phyloP scores from a whole-genome alignment of 2,329 filamentous ascomycete genomes.

The Aspergillus ibericus region DNA sequence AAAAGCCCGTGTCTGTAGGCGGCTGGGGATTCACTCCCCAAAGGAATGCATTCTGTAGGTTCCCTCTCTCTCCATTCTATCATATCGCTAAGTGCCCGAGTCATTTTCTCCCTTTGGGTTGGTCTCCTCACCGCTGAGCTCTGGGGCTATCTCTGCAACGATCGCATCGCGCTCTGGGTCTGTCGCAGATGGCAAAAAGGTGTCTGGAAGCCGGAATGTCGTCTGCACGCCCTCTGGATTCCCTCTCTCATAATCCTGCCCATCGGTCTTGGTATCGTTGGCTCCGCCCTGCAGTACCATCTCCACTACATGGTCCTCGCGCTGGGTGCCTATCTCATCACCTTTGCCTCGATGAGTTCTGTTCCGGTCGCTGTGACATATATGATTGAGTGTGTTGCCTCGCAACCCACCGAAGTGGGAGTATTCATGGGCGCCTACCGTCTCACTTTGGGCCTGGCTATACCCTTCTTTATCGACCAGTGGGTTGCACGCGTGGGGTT shows the following conservation, averaged over 20 bases:
- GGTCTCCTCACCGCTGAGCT: background rate
- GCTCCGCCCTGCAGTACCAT: background rate
- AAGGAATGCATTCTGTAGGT: background rate
- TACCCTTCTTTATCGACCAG: background rate
- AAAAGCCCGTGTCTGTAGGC: background rate
- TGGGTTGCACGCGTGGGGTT: background rate
- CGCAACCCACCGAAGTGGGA: background rate
- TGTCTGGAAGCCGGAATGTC: background rate
- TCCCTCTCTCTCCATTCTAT: background rate
- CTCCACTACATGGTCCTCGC: background rate
- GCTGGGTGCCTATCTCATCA: slow-evolving; percentile 1
- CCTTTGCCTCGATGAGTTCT: slow-evolving; percentile 2
- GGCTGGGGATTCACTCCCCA: background rate
- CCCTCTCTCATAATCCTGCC: background rate
- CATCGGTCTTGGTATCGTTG: background rate
- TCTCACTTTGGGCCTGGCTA: background rate
- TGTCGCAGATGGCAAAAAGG: background rate
- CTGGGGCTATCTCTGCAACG: slow-evolving; percentile 2
- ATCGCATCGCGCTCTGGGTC: background rate
- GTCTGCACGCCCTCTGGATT: background rate
- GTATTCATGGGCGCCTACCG: background rate
- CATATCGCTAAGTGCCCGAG: background rate
- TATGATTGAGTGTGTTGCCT: background rate
- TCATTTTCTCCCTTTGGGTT: background rate
- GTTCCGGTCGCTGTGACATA: background rate